phyloP scores from a whole-genome alignment of 768 basidiomycete species.

The Podaxis sp. region DNA sequence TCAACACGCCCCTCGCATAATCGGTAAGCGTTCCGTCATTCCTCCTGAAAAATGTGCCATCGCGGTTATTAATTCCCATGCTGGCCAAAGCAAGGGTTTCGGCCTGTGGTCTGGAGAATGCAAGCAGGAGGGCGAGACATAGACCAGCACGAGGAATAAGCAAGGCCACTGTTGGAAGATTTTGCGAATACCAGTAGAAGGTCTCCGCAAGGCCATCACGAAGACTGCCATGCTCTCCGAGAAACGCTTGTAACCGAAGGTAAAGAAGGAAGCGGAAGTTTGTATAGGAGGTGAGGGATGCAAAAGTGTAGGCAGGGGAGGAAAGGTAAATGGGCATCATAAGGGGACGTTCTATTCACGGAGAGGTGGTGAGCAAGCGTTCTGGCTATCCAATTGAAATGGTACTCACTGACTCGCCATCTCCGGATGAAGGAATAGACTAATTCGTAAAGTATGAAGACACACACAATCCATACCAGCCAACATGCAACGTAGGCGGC shows the following conservation, averaged over 20 bases:
- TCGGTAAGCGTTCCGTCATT: conserved; percentile 61
- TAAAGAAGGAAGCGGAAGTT: conserved; percentile 84
- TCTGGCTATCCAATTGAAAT: conserved; percentile 1
- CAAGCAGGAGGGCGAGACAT: conserved; percentile 63
- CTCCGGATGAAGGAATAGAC: conserved; percentile 70
- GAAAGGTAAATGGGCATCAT: conserved; percentile 84
- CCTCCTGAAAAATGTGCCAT: conserved; percentile 69
- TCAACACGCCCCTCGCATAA: conserved; percentile 77
- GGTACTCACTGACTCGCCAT: conserved; percentile 74
- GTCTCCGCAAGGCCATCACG: conserved; percentile 68
- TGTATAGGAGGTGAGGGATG: conserved; percentile 73
- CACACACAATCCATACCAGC: conserved; percentile 65
- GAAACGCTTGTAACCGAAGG: conserved; percentile 67
- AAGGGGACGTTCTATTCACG: conserved; percentile 65
- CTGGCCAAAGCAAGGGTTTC: conserved; percentile 41
- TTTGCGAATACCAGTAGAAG: conserved; percentile 81
- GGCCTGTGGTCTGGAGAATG: conserved; percentile 40
- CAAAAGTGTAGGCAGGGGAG: conserved; percentile 69
- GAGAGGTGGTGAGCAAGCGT: conserved; percentile 14
- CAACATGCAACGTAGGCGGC: conserved; percentile 84
- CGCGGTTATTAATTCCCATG: conserved; percentile 37
- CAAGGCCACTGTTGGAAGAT: conserved; percentile 75
- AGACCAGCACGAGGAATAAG: conserved; percentile 82
- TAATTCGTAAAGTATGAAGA: conserved; percentile 74
- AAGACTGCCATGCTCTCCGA: conserved; percentile 15